Percentiles rank a stretch among this genome's conserved stretches.
Evolutionary conservation across 2,329 filamentous ascomycete genomes (phyloP).

Genomic region (Claviceps capensis): DNA sequence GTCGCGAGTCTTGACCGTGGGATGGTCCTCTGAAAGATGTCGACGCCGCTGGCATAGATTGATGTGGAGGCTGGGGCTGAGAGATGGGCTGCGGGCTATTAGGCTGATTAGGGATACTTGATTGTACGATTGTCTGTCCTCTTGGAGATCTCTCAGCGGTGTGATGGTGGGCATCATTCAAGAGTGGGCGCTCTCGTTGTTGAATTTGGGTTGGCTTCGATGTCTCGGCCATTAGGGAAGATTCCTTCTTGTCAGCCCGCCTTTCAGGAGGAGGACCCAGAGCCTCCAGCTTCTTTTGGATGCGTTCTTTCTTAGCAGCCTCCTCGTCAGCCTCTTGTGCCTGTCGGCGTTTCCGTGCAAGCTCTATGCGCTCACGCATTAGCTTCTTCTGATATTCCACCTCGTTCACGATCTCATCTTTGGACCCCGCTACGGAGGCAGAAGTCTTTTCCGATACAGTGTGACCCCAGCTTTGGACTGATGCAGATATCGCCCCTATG

Average conservation of each 20-base stretch:
- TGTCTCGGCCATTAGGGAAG: conserved; percentile 26
- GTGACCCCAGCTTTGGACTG: conserved; percentile 20
- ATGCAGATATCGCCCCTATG: conserved; percentile 27
- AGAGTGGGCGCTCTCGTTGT: conserved; percentile 15
- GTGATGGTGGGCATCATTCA: conserved; percentile 8
- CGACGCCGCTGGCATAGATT: conserved; percentile 8
- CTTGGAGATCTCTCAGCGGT: neutral
- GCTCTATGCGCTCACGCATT: conserved; percentile 58
- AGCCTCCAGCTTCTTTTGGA: conserved; percentile 58
- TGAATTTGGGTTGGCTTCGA: conserved; percentile 20
- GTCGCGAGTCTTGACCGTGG: conserved; percentile 20
- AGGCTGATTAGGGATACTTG: neutral
- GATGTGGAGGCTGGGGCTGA: conserved; percentile 8
- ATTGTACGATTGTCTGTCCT: neutral
- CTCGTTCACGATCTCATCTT: conserved; percentile 35
- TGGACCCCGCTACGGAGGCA: conserved; percentile 14
- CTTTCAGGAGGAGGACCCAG: conserved; percentile 52
- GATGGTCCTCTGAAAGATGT: conserved; percentile 15
- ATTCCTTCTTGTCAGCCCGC: conserved; percentile 41
- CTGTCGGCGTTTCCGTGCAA: conserved; percentile 52
- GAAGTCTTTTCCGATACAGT: conserved; percentile 17
- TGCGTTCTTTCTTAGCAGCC: conserved; percentile 55
- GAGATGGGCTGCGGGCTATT: conserved; percentile 3
- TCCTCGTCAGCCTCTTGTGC: conserved; percentile 61
- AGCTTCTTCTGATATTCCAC: conserved; percentile 53